Conservation (phyloP, 2,329 filamentous ascomycete genomes). For the Canariomyces notabilis region DNA sequence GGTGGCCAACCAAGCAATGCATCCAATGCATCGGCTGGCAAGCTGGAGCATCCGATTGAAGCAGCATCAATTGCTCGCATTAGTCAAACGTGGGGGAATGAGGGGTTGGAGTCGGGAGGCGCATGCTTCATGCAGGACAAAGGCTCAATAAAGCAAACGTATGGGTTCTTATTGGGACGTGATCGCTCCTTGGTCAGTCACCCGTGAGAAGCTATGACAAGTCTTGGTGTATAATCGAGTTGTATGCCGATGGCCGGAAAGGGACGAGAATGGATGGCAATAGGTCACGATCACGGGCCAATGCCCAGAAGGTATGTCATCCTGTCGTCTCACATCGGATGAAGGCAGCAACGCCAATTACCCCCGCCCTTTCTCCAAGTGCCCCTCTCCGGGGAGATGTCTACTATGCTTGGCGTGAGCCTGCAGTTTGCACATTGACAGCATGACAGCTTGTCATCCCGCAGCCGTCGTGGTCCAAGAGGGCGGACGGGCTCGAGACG, state of each 20-base stretch:
- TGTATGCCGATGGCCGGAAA: not conserved
- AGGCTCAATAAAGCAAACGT: constrained; percentile 3
- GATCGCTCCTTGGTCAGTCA: constrained; percentile 1
- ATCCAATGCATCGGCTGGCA: not conserved
- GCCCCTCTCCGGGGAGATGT: not conserved
- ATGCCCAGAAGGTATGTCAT: not conserved
- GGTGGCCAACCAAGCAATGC: constrained; percentile 6
- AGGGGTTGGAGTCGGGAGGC: constrained; percentile 22
- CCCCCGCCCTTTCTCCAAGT: not conserved
- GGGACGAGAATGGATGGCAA: not conserved
- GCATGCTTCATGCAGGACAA: constrained; percentile 7
- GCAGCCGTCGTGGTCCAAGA: not conserved
- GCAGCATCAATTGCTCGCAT: constrained; percentile 24
- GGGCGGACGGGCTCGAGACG: not conserved
- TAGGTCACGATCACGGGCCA: not conserved
- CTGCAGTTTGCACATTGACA: not conserved
- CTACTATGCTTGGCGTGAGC: not conserved
- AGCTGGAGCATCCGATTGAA: constrained; percentile 5
- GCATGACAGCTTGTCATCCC: not conserved
- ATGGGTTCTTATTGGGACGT: constrained; percentile 8
- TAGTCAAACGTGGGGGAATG: constrained; percentile 32
- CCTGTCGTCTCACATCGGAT: not conserved
- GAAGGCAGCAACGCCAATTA: not conserved
- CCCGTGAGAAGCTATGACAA: constrained; percentile 12
- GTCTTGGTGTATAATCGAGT: constrained; percentile 12